Conservation (phyloP, 176 grass and related monocot species). For the Avena insularis region DNA sequence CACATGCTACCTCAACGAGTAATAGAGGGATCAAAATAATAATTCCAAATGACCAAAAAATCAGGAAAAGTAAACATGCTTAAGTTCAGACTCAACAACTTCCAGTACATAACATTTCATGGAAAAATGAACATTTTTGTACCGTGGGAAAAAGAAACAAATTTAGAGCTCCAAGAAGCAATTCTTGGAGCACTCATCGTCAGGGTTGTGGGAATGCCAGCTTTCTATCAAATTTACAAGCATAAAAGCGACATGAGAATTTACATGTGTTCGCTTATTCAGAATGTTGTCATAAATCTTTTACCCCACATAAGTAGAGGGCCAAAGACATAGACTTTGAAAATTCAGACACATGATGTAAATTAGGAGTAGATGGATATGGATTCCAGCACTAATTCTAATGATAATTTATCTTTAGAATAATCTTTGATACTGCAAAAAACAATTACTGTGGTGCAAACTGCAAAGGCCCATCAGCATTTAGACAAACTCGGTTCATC, state of each 20-base stretch:
- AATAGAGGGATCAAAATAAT: not conserved
- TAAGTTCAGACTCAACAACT: not conserved
- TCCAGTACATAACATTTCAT: not conserved
- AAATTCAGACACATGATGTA: not conserved
- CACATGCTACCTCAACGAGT: not conserved
- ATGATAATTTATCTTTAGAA: not conserved
- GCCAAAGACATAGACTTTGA: not conserved
- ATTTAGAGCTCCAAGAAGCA: not conserved
- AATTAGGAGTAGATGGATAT: not conserved
- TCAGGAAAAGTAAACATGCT: not conserved
- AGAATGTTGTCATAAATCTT: not conserved
- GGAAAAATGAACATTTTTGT: not conserved
- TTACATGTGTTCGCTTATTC: not conserved
- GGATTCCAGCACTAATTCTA: not conserved
- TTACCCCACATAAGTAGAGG: not conserved
- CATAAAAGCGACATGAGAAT: not conserved
- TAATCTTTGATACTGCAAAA: not conserved
- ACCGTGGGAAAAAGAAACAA: not conserved
- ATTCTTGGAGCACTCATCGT: not conserved
- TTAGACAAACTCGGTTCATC: not conserved
- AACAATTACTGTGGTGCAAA: not conserved
- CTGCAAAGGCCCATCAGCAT: not conserved
- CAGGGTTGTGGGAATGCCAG: too few species aligned
- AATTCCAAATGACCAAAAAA: not conserved
- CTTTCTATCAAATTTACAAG: not conserved